A percentile compares a stretch with the other conserved stretches of the same genome.
phyloP scores from a whole-genome alignment of 441 rosid species.

The Raphanus hybrid region DNA sequence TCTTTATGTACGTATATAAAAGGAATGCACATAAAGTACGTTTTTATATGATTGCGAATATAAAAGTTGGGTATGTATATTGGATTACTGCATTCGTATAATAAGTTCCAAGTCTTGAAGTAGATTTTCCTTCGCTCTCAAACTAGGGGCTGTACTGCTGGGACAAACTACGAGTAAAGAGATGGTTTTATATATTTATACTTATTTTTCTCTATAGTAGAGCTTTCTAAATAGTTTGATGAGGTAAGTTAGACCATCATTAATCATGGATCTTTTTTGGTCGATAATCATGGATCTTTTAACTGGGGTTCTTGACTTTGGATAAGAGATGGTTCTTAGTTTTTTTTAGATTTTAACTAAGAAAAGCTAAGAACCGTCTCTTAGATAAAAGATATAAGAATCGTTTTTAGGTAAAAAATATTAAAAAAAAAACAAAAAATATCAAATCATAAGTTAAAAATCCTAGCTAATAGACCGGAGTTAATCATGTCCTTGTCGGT shows the following conservation, averaged over 20 bases:
- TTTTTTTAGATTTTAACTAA: too few relatives aligned
- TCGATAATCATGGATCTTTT: too few relatives aligned
- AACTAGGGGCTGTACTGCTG: slow-evolving; percentile 39
- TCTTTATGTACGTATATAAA: not conserved
- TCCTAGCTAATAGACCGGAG: too few relatives aligned
- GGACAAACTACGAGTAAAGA: slow-evolving; percentile 13
- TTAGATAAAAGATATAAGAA: too few relatives aligned
- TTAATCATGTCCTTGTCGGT: too few relatives aligned
- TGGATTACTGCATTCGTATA: not conserved
- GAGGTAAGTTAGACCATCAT: not conserved
- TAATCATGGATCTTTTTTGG: too few relatives aligned
- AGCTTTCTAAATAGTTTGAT: slow-evolving; percentile 16
- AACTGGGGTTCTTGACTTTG: too few relatives aligned
- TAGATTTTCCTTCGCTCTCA: not conserved
- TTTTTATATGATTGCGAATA: slow-evolving; percentile 15
- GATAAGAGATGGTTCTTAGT: too few relatives aligned
- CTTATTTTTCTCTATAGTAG: not conserved
- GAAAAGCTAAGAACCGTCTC: too few relatives aligned
- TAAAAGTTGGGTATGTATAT: slow-evolving; percentile 4
- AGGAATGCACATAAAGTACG: slow-evolving; percentile 14
- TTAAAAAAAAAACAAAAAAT: too few relatives aligned
- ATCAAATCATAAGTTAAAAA: too few relatives aligned
- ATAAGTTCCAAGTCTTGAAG: slow-evolving; percentile 21
- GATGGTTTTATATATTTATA: not conserved
- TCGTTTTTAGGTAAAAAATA: too few relatives aligned